Evolutionary conservation across 140 eudicot species (phyloP), one percentile per base, ranked within the genome.

Genomic region (Oenanthe javanica): DNA sequence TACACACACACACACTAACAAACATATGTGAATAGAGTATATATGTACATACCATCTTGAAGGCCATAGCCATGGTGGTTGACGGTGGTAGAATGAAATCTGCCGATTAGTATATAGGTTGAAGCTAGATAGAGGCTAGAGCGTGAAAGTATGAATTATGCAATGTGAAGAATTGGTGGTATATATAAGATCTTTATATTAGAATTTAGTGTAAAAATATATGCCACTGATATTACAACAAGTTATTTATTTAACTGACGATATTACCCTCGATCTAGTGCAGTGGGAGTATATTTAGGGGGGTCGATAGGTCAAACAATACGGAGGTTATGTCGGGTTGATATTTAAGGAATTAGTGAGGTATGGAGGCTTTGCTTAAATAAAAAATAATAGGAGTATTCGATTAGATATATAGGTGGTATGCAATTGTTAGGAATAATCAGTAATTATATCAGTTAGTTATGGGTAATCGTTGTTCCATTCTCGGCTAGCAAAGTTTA

Each of bases 51-150:
- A 93, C 98, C 98, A 93, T 93, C 89, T 89, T 93, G 91, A 93
- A 91, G 81, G 98, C 98, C 98, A 93, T 93, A 48, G 98, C 97
- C 98, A 93, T 93, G 88, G 88, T 75, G 45, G 82, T 57, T 46
- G 83, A 25, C 3, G 78, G 78, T 14, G 55, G n/a, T 31, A 31
- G 47, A 4, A 19, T 18, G 71, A 42, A 40, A 59, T 52, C 63
- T 79, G 63, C 27, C n/a, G 72, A 23, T 25, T 57, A 6, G 11
- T n/a, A 21, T 2, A 4, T 31, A 31, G 71, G 10, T n/a, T 61
- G 36, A 23, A 23, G 36, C 7, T 52, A 4, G n/a, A 4, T 52
- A 47, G 61, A 47, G 43, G 46, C 18, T 40, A 5, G 27, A 47
- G 54, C 71, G 21, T 77, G 61, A 21, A 12, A 6, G 38, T 9